A percentile compares a stretch with the other conserved stretches of the same genome.
phyloP scores from a whole-genome alignment of 306 rosid species.

The Acmispon strigosus region DNA sequence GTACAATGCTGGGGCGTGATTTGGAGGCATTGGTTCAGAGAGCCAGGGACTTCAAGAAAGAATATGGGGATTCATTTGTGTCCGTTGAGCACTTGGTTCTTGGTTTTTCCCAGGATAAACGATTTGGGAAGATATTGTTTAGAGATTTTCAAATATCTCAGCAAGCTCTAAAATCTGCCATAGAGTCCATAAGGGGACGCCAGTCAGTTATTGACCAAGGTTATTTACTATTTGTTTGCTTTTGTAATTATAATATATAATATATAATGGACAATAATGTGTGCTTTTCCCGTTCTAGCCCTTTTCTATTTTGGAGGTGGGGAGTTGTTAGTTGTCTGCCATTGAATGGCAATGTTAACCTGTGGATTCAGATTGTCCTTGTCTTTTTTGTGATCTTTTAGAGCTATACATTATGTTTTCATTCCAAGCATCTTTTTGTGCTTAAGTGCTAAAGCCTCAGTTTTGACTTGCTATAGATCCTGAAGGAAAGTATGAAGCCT shows the following conservation, averaged over 20 bases:
- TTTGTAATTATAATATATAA: background rate
- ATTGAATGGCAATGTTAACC: background rate
- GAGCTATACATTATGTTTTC: background rate
- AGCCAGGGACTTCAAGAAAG: conserved; percentile 86
- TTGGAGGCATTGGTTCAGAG: conserved; percentile 88
- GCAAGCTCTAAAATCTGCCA: conserved; percentile 63
- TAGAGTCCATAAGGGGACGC: conserved; percentile 84
- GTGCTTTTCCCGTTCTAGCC: background rate
- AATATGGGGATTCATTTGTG: conserved; percentile 88
- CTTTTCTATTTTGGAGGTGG: background rate
- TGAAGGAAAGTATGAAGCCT: conserved; percentile 93
- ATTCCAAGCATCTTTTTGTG: conserved; percentile 1
- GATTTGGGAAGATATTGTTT: conserved; percentile 81
- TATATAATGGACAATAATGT: background rate
- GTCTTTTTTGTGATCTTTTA: background rate
- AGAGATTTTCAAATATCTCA: conserved; percentile 79
- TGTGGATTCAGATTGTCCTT: background rate
- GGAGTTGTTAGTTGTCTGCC: background rate
- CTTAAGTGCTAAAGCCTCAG: background rate
- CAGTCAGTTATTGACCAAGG: conserved; percentile 98
- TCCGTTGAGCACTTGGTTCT: conserved; percentile 98
- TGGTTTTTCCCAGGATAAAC: conserved; percentile 69
- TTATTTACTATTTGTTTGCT: conserved; percentile 15
- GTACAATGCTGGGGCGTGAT: conserved; percentile 94
- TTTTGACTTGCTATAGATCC: conserved; percentile 64